phyloP scores from a whole-genome alignment of 768 basidiomycete genomes.

The Suillus fuscotomentosus region DNA sequence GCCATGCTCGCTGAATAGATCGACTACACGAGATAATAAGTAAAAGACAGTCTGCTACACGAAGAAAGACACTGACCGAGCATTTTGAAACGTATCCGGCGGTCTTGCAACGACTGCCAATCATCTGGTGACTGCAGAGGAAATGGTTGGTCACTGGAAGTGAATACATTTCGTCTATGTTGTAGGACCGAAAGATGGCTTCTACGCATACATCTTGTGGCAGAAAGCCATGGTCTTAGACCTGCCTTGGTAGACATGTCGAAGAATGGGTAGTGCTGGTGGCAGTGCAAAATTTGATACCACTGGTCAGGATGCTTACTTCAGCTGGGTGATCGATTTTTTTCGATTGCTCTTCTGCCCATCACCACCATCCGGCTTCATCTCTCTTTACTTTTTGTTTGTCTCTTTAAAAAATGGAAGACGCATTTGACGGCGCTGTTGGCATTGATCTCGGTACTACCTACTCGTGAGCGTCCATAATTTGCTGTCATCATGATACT shows the following conservation, averaged over 20 bases:
- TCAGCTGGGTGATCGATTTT: constrained; percentile 47
- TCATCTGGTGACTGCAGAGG: constrained; percentile 51
- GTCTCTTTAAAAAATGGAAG: constrained; percentile 69
- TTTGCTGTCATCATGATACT: constrained; percentile 16
- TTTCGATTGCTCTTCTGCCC: constrained; percentile 32
- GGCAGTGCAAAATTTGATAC: constrained; percentile 31
- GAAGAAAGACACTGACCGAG: constrained; percentile 46
- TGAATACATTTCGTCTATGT: not conserved
- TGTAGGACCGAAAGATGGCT: not conserved
- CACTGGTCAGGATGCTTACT: constrained; percentile 41
- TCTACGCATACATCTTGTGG: constrained; percentile 22
- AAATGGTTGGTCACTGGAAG: constrained; percentile 11
- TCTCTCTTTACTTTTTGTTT: constrained; percentile 26
- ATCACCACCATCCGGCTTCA: constrained; percentile 35
- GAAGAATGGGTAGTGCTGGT: constrained; percentile 14
- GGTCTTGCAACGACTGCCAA: constrained; percentile 63
- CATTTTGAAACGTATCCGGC: constrained; percentile 52
- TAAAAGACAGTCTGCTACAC: constrained; percentile 5
- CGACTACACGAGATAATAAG: constrained; percentile 40
- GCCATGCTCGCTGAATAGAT: constrained; percentile 68
- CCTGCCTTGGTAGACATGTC: constrained; percentile 25
- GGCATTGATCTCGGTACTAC: constrained; percentile 98
- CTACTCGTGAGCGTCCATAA: constrained; percentile 69
- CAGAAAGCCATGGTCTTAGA: constrained; percentile 21
- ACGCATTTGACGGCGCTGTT: constrained; percentile 93